These are phyloP conservation scores for Boletus subcaerulescens DNA, from an alignment of 768 basidiomycete genomes.

Conservation along the genomic window DNA sequence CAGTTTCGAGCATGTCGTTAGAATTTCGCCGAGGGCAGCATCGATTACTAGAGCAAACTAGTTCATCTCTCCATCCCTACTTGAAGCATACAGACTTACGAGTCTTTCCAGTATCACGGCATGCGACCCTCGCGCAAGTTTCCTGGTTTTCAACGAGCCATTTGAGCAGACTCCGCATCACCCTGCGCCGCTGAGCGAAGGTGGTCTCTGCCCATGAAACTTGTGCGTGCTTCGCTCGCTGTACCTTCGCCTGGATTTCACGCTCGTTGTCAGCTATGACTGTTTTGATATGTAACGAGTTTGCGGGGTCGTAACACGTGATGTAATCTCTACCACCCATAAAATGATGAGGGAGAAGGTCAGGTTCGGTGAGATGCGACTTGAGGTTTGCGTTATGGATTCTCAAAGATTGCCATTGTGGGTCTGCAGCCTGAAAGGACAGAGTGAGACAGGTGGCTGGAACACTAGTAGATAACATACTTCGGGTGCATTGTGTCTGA, in stretches of 20 bases:
- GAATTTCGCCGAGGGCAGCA: conserved; percentile 89
- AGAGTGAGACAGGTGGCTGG: conserved; percentile 10
- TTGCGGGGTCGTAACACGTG: conserved; percentile 91
- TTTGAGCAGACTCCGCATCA: conserved; percentile 82
- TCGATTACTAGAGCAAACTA: conserved; percentile 66
- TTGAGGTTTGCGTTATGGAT: conserved; percentile 59
- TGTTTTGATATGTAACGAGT: conserved; percentile 77
- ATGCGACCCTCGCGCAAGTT: conserved; percentile 79
- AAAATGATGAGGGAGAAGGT: conserved; percentile 49
- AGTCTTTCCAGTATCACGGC: conserved; percentile 95
- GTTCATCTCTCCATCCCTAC: not conserved
- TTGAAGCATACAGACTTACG: conserved; percentile 43
- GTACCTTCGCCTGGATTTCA: conserved; percentile 75
- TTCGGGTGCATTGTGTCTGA: conserved; percentile 53
- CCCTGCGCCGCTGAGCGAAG: conserved; percentile 76
- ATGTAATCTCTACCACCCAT: conserved; percentile 62
- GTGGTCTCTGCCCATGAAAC: conserved; percentile 68
- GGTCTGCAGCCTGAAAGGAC: conserved; percentile 49
- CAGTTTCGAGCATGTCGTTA: conserved; percentile 93
- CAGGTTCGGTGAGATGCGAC: conserved; percentile 58
- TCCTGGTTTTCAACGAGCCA: conserved; percentile 95
- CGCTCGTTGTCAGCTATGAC: conserved; percentile 67
- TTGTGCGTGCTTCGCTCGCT: conserved; percentile 62
- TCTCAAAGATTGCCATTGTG: conserved; percentile 51
- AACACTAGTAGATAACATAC: conserved; percentile 39